Evolutionary conservation across 179 eudicot genomes (phyloP), one percentile per base, ranked within the genome.

Genomic region (Beta lomatogona): DNA sequence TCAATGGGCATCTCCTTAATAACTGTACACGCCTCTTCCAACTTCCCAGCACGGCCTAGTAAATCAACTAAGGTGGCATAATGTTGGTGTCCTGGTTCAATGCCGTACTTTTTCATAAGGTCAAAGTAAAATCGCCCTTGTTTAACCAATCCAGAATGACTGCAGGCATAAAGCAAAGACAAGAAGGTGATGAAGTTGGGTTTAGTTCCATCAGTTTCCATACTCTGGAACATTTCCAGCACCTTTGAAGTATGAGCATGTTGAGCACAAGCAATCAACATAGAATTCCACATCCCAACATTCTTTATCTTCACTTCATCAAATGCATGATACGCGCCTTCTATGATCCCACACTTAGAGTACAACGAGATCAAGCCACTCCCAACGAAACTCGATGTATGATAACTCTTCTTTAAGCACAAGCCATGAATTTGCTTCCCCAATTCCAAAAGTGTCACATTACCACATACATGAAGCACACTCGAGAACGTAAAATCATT

Each of bases 401-500:
- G 86, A 75, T 86, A 93, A 71, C 91, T 88, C 85, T 79, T 86
- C 68, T 95, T 93, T 83, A 91, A 74, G 73, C 93, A 88, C 86
- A 92, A 71, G 15, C 93, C 89, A 64, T 93, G 98, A 72, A 93
- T 80, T 72, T 91, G 92, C 82, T 73, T 93, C 77, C 98, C 98
- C 66, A 95, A 70, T 71, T 91, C 95, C 74, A 91, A 85, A 82
- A 86, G 87, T 0, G 98, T 95, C 14, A 89, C 85, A 77, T 85
- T 89, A 71, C 92, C 97, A 79, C 98, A 95, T 63, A 92, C 98
- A 75, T 97, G 88, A 80, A 92, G 71, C 52, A 92, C 97, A 81
- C 98, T 90, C n/a, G 98, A 90, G 77, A 91, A 90, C 2, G 98
- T 93, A 60, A 95, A 93, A 88, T 93, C 98, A 80, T 95, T 95